Base-by-base conservation (phyloP, 2,329 filamentous ascomycete species). In the Zasmidium citrigriseum region DNA sequence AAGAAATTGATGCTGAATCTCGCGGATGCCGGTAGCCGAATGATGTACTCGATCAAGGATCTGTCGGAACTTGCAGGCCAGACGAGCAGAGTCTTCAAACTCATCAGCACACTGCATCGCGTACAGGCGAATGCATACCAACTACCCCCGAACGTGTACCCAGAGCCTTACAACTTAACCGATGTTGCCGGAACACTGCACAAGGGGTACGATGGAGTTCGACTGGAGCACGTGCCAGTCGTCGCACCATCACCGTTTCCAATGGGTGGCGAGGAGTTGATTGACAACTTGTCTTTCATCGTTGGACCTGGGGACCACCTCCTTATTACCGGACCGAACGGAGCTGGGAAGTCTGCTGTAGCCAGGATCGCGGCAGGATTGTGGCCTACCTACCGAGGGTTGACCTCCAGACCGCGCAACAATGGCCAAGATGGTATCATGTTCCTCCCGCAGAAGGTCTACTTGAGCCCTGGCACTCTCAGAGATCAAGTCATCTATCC, bases 21-120 rank as follows among this genome's bases (percentile, higher is more conserved):
- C 38, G 95, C 95, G 10, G 95, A 99, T 75, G 95, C 95, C 1
- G 95, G 95, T 59, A 93, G 93, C 23, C 86, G 95, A 48, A 97
- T 99, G 91, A 99, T 99, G 95, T 99, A 99, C 80, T 95, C 90
- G 62, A 96, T 99, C 80, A 99, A 99, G 77, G 96, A 99, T 71
- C 85, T 99, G 34, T 93, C 93, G 1, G 95, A 99, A 73, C 82
- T 99, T 29, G 95, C 95, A 4, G 95, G 95, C 21, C 96, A 98
- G 77, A 99, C 95, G 0, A 96, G 91, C 58, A 87, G 95, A 46
- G 93, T 99, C 12, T 99, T 97, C 78, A 96, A 92, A 11, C 83
- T 99, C 44, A 96, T 99, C 70, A 93, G 92, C 46, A 96, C 95
- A 0, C 83, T 99, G 23, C 95, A 99, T 71, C 87, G 95, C 27